phyloP scores from a whole-genome alignment of 78 protist genomes.

The slime mould (Dictyostelium discoideum) region DNA sequence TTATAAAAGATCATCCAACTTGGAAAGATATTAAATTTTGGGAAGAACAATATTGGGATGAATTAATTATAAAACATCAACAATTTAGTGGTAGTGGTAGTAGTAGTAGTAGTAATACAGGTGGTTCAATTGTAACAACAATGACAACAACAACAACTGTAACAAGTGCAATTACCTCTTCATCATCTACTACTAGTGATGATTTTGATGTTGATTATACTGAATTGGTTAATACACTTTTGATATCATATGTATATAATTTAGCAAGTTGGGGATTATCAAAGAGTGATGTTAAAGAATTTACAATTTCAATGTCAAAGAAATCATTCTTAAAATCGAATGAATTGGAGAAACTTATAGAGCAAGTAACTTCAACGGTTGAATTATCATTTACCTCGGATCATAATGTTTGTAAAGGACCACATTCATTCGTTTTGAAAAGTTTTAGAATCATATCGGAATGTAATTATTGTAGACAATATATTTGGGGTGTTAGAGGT shows the following conservation, averaged over 20 bases:
- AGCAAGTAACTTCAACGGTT: background rate
- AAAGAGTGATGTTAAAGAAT: conserved; percentile 47
- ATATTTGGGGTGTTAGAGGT: conserved; percentile 79
- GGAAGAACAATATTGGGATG: conserved; percentile 81
- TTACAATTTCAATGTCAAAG: conserved; percentile 15
- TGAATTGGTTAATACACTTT: conserved; percentile 41
- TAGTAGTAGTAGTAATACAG: conserved; percentile 2
- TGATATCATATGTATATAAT: conserved; percentile 55
- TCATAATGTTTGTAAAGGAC: conserved; percentile 31
- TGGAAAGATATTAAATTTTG: conserved; percentile 66
- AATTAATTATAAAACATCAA: conserved; percentile 53
- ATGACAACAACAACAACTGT: too few species aligned
- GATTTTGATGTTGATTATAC: conserved; percentile 21
- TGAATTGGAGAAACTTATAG: conserved; percentile 1
- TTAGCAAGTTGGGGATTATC: conserved; percentile 53
- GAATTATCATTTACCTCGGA: conserved; percentile 46
- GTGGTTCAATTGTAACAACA: too few species aligned
- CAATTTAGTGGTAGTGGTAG: conserved; percentile 42
- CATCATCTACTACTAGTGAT: background rate
- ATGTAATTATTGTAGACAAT: conserved; percentile 61
- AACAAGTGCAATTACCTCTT: too few species aligned
- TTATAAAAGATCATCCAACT: conserved; percentile 71
- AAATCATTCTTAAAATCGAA: conserved; percentile 3
- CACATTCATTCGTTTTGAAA: conserved; percentile 59
- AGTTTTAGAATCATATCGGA: conserved; percentile 53